Conservation (phyloP, 495 filamentous ascomycete genomes). For the Aspergillus taichungensis region DNA sequence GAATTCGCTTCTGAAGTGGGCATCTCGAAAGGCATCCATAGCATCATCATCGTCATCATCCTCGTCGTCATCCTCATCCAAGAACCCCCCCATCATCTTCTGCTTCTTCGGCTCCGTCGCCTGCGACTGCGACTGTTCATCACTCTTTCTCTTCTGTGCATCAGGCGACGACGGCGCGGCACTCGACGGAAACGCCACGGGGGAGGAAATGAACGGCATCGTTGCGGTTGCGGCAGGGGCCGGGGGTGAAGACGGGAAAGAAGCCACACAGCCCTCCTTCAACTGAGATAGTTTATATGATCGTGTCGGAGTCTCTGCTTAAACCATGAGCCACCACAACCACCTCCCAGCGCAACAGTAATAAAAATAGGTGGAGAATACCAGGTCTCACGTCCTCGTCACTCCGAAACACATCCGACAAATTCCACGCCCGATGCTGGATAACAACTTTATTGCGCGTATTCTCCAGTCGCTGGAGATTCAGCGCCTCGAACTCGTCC, state of each 20-base stretch:
- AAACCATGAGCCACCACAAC: conserved; percentile 6
- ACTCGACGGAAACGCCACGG: conserved; percentile 47
- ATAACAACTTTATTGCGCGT: conserved; percentile 52
- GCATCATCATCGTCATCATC: conserved; percentile 31
- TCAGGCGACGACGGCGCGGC: conserved; percentile 35
- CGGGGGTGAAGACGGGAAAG: conserved; percentile 28
- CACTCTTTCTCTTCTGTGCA: conserved; percentile 40
- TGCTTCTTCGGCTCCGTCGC: conserved; percentile 26
- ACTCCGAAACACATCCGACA: conserved; percentile 53
- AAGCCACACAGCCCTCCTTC: conserved; percentile 4
- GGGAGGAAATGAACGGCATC: conserved; percentile 59
- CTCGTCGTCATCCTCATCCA: conserved; percentile 35
- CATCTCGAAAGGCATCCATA: conserved; percentile 16
- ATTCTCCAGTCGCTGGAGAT: conserved; percentile 41
- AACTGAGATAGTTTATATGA: conserved; percentile 19
- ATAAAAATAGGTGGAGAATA: conserved; percentile 22
- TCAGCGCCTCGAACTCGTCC: conserved; percentile 55
- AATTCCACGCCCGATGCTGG: conserved; percentile 51
- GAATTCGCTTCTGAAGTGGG: conserved; percentile 31
- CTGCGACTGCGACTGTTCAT: conserved; percentile 27
- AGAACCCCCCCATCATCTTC: conserved; percentile 16
- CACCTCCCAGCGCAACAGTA: background rate
- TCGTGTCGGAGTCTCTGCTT: conserved; percentile 35
- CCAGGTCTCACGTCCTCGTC: conserved; percentile 47
- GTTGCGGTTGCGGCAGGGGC: conserved; percentile 26